Conservation (phyloP, 176 grass and related monocot species). For the Microstegium vimineum region DNA sequence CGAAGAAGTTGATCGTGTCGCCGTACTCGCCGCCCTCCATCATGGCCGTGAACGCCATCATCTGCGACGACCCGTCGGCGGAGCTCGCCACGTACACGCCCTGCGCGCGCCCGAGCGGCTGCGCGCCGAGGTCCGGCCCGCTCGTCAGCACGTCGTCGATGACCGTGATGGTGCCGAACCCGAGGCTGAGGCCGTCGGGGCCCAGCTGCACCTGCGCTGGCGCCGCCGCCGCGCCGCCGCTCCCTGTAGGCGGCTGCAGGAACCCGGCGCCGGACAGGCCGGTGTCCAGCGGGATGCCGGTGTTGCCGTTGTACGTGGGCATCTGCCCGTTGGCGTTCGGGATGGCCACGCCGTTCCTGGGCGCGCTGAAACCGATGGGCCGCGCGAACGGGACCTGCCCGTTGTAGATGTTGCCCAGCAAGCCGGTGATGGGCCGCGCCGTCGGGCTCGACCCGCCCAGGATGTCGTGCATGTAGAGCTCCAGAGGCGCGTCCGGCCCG, state of each 20-base stretch:
- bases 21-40: constrained; percentile 73
- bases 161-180: constrained; percentile 64
- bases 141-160: constrained; percentile 61
- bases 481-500: constrained; percentile 35
- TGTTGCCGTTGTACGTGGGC: constrained; percentile 56
- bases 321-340: constrained; percentile 56
- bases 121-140: constrained; percentile 46
- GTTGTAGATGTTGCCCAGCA: constrained; percentile 69
- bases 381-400: constrained; percentile 72
- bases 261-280: constrained; percentile 48
- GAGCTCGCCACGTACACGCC: constrained; percentile 62
- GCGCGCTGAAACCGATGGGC: constrained; percentile 53
- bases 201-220: constrained; percentile 48
- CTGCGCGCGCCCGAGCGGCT: constrained; percentile 48
- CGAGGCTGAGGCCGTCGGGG: constrained; percentile 65
- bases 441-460: constrained; percentile 65
- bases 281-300: constrained; percentile 60
- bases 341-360: constrained; percentile 55
- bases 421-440: constrained; percentile 60
- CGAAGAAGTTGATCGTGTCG: constrained; percentile 67
- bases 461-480: constrained; percentile 74
- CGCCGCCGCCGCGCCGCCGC: constrained; percentile 13
- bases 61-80: constrained; percentile 51
- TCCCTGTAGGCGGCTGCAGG: constrained; percentile 1
- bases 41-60: constrained; percentile 70